phyloP scores from a whole-genome alignment of 2,329 filamentous ascomycete genomes.

The Fusarium armeniacum region DNA sequence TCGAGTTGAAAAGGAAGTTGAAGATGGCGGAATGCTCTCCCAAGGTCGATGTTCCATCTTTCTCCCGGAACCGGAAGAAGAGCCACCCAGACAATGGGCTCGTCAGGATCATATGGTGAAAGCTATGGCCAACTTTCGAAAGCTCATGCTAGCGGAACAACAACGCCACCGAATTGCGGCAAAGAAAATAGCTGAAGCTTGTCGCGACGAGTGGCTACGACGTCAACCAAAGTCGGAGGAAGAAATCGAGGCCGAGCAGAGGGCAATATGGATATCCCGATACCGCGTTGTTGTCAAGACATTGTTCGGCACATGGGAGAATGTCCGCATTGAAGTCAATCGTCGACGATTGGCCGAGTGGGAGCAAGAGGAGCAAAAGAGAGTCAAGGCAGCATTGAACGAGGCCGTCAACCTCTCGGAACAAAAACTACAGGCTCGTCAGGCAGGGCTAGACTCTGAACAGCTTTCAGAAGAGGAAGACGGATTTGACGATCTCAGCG shows the following conservation, averaged over 20 bases:
- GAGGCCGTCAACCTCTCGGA: constrained; percentile 80
- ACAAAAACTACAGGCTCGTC: constrained; percentile 75
- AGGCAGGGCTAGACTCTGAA: constrained; percentile 68
- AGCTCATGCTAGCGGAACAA: constrained; percentile 83
- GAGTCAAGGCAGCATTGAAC: constrained; percentile 77
- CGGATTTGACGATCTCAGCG: constrained; percentile 63
- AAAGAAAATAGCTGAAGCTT: constrained; percentile 83
- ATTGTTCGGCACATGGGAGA: constrained; percentile 72
- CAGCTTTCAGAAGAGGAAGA: constrained; percentile 61
- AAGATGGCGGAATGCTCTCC: constrained; percentile 82
- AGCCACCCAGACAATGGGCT: constrained; percentile 84
- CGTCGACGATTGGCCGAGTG: constrained; percentile 70
- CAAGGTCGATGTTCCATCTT: constrained; percentile 78
- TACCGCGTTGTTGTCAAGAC: constrained; percentile 79
- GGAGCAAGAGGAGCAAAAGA: constrained; percentile 75
- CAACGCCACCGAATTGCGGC: constrained; percentile 81
- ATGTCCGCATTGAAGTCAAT: constrained; percentile 73
- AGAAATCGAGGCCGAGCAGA: constrained; percentile 84
- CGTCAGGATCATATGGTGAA: constrained; percentile 87
- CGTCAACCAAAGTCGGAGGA: constrained; percentile 82
- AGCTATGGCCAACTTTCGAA: constrained; percentile 84
- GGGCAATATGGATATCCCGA: constrained; percentile 73
- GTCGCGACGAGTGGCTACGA: constrained; percentile 79
- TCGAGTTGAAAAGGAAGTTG: constrained; percentile 78
- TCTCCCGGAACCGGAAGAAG: constrained; percentile 77